phyloP scores from a whole-genome alignment of 108 stramenopile species.

The Discostella stelligeroides region DNA sequence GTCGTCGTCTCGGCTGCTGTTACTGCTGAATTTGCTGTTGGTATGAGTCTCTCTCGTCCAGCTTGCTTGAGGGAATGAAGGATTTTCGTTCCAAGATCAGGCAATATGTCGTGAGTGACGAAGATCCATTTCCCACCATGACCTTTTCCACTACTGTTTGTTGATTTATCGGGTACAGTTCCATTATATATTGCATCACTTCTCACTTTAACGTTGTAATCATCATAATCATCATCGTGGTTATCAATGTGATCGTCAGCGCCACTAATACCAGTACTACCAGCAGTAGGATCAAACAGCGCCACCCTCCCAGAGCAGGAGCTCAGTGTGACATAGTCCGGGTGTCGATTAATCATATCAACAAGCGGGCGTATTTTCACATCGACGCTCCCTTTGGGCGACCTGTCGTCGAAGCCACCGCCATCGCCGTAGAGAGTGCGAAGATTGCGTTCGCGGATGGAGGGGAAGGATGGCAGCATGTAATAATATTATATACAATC shows the following conservation, averaged over 20 bases:
- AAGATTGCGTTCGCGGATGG: conserved; percentile 34
- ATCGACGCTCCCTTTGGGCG: conserved; percentile 85
- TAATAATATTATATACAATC: too few species aligned
- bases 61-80: conserved; percentile 37
- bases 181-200: neutral
- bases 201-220: neutral
- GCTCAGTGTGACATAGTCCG: conserved; percentile 73
- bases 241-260: conserved; percentile 3
- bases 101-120: conserved; percentile 61
- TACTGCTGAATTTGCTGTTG: neutral
- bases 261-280: conserved; percentile 8
- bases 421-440: conserved; percentile 39
- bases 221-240: conserved; percentile 4
- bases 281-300: conserved; percentile 71
- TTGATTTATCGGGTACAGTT: conserved; percentile 1
- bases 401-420: conserved; percentile 58
- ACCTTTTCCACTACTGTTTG: conserved; percentile 68
- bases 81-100: conserved; percentile 47
- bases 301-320: conserved; percentile 87
- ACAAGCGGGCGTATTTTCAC: conserved; percentile 71
- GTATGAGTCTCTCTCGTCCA: conserved; percentile 1
- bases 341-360: conserved; percentile 78
- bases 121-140: conserved; percentile 70
- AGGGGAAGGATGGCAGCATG: conserved; percentile 39
- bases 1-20: conserved; percentile 4